Evolutionary conservation across 192 early-diverging fungal species (phyloP).

Genomic region (Coemansia umbellata): DNA sequence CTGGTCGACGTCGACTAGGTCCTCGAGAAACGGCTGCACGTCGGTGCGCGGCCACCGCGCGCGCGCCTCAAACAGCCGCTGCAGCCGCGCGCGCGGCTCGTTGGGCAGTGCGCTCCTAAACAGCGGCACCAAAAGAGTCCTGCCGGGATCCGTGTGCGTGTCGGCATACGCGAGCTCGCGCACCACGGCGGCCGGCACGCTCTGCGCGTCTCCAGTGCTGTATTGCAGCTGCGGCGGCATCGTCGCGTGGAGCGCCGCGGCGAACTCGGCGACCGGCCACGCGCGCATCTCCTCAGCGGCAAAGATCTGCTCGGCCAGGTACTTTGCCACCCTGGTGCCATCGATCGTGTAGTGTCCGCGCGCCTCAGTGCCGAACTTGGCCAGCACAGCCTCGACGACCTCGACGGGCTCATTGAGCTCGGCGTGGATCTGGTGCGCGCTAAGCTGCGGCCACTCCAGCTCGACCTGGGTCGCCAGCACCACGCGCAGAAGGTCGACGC

Average conservation of each 20-base stretch:
- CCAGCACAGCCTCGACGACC: constrained; percentile 30
- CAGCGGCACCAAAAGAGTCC: constrained; percentile 29
- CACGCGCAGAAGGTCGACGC: constrained; percentile 38
- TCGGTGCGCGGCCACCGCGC: constrained; percentile 28
- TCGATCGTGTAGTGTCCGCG: constrained; percentile 17
- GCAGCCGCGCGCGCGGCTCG: constrained; percentile 29
- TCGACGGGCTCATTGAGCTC: constrained; percentile 7
- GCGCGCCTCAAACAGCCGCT: constrained; percentile 33
- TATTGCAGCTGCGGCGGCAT: constrained; percentile 43
- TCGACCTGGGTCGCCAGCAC: constrained; percentile 38
- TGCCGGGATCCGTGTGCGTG: constrained; percentile 15
- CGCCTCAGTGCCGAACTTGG: constrained; percentile 8
- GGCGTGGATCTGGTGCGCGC: constrained; percentile 1
- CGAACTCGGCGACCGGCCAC: constrained; percentile 41
- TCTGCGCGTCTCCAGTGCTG: not conserved
- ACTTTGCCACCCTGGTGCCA: constrained; percentile 18
- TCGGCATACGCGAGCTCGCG: constrained; percentile 41
- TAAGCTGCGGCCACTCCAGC: constrained; percentile 25
- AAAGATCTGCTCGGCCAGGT: constrained; percentile 45
- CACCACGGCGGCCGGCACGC: constrained; percentile 28
- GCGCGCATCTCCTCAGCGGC: constrained; percentile 19
- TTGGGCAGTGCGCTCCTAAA: constrained; percentile 17
- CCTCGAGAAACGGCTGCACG: constrained; percentile 42
- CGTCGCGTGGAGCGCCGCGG: constrained; percentile 21
- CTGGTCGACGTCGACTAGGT: constrained; percentile 37